Evolutionary conservation across 208 protist species (phyloP), one percentile per base, ranked within the genome.

Genomic region (Crithidia thermophila): DNA sequence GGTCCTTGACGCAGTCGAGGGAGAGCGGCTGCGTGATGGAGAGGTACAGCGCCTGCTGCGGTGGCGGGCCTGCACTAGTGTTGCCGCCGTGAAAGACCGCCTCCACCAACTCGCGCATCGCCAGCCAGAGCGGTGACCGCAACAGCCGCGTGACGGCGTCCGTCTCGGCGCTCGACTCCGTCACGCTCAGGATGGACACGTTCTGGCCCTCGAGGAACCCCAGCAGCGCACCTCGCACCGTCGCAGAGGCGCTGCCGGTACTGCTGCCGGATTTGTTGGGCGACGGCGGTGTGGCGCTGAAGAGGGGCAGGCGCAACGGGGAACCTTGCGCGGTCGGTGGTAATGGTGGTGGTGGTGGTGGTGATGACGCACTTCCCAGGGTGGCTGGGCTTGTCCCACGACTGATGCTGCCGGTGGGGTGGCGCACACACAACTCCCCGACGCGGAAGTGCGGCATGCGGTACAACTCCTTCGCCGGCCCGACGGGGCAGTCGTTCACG

Each of bases 21-120:
- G 57, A 77, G 25, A 77, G 27, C 18, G 81, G 63, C 39, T 87
- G 81, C 27, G 58, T 67, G 20, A 82, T 55, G 27, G 81, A 87
- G 23, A 87, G 21, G 49, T 75, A 87, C 20, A 87, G 56, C 34
- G 20, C 20, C 34, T 66, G 47, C 33, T 20, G 21, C 7, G 20
- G 11, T 6, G 39, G 18, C 25, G 36, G 49, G 42, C 25, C 7
- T 16, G 23, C 34, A 31, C 30, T 34, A n/a, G 7, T 11, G n/a
- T 13, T 25, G 40, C 10, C 16, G 11, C 33, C 18, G 27, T 52
- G 53, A 30, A 63, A 28, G 27, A 31, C 13, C 25, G 43, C 16
- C 42, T 47, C 62, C 9, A 77, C 72, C 50, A 87, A 59, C 30
- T 65, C 56, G 4, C 28, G 36, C 27, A 82, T 51, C 31, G 56